phyloP scores from a whole-genome alignment of 192 early-diverging fungal species.

The Powellomyces hirtus region DNA sequence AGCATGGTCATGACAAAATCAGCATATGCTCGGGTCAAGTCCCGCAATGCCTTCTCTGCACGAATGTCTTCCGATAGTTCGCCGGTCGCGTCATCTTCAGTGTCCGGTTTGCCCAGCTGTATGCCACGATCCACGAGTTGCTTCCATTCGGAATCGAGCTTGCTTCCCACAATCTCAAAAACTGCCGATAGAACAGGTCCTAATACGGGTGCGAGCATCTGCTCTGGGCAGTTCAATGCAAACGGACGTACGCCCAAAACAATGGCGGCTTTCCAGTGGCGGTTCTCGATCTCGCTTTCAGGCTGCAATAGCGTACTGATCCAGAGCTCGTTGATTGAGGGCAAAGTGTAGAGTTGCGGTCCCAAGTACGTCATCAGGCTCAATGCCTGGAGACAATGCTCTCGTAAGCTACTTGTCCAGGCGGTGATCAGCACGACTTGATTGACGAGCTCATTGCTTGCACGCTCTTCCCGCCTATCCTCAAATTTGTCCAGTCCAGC shows the following conservation, averaged over 20 bases:
- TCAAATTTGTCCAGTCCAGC: neutral
- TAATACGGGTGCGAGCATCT: neutral
- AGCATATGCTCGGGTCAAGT: constrained; percentile 31
- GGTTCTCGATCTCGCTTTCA: constrained; percentile 26
- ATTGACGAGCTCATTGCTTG: neutral
- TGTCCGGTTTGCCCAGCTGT: neutral
- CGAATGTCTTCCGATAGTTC: constrained; percentile 31
- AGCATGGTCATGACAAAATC: constrained; percentile 27
- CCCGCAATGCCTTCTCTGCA: constrained; percentile 30
- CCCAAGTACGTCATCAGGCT: constrained; percentile 23
- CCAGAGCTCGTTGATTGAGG: constrained; percentile 1
- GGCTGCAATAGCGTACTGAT: constrained; percentile 5
- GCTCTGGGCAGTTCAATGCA: constrained; percentile 29
- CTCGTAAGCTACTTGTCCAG: constrained; percentile 30
- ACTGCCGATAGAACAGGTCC: constrained; percentile 16
- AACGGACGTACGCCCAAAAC: constrained; percentile 28
- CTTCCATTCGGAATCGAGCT: constrained; percentile 28
- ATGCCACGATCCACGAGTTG: constrained; percentile 9
- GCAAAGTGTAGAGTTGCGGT: constrained; percentile 20
- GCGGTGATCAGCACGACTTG: constrained; percentile 4
- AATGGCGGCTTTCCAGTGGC: constrained; percentile 39
- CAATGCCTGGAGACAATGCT: constrained; percentile 25
- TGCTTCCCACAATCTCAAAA: constrained; percentile 12
- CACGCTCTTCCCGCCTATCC: neutral
- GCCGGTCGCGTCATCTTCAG: neutral